A percentile compares a stretch with the other conserved stretches of the same genome.
Conservation (phyloP, 2,329 filamentous ascomycete genomes). For the Neurospora sp. region DNA sequence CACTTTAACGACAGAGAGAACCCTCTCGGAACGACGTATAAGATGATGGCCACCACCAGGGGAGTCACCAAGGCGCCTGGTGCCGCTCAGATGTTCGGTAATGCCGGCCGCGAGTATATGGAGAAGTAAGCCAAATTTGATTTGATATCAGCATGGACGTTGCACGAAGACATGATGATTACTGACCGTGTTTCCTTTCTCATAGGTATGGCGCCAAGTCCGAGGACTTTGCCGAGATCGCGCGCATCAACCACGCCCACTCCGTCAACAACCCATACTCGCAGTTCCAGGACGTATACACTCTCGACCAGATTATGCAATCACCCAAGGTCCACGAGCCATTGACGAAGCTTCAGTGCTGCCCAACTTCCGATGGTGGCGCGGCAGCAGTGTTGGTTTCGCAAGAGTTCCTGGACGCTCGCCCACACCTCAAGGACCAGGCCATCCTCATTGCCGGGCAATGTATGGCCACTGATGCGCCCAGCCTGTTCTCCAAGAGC, state of each 20-base stretch:
- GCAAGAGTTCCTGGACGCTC: constrained; percentile 74
- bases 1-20: constrained; percentile 80
- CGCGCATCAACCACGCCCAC: constrained; percentile 84
- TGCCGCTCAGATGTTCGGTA: constrained; percentile 90
- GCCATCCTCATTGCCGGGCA: constrained; percentile 89
- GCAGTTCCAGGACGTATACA: constrained; percentile 93
- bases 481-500: constrained; percentile 65
- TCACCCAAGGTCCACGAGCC: constrained; percentile 73
- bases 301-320: constrained; percentile 68
- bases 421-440: constrained; percentile 70
- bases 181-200: neutral
- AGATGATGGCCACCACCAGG: constrained; percentile 76
- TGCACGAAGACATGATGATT: constrained; percentile 1
- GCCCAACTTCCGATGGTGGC: constrained; percentile 86
- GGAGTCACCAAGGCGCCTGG: constrained; percentile 75
- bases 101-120: constrained; percentile 88
- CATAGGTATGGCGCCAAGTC: constrained; percentile 66
- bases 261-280: constrained; percentile 90
- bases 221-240: constrained; percentile 92
- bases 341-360: constrained; percentile 96
- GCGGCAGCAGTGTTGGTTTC: constrained; percentile 85
- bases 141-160: neutral
- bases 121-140: constrained; percentile 53
- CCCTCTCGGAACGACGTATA: constrained; percentile 59
- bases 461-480: constrained; percentile 73